Percentiles rank a stretch among this genome's conserved stretches.
phyloP scores from a whole-genome alignment of 352 stramenopile genomes.

The Pythium dissotocum region DNA sequence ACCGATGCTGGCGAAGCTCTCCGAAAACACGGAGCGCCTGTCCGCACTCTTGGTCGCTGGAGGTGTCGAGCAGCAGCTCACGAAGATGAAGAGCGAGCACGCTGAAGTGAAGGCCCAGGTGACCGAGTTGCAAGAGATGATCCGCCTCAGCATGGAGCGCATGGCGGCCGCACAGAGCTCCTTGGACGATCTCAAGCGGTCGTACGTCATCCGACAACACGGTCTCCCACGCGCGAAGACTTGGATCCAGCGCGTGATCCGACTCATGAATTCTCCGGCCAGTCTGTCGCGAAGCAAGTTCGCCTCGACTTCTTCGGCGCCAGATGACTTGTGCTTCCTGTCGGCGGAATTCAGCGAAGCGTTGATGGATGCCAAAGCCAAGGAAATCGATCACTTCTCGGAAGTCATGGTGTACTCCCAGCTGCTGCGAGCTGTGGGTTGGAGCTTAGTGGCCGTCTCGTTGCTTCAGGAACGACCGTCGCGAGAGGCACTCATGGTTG shows the following conservation, averaged over 20 bases:
- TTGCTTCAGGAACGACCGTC: constrained; percentile 79
- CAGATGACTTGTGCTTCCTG: constrained; percentile 39
- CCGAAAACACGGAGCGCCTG: constrained; percentile 52
- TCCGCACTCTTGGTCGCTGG: constrained; percentile 59
- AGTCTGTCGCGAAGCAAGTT: constrained; percentile 40
- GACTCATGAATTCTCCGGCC: constrained; percentile 51
- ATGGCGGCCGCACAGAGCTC: constrained; percentile 50
- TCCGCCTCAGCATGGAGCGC: constrained; percentile 65
- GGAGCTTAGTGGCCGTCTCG: constrained; percentile 72
- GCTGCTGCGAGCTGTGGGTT: constrained; percentile 66
- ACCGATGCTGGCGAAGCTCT: constrained; percentile 36
- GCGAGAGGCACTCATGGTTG: constrained; percentile 51
- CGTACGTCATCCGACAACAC: constrained; percentile 68
- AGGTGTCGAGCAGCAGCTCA: constrained; percentile 70
- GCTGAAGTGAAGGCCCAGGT: constrained; percentile 71
- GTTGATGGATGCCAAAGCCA: constrained; percentile 39
- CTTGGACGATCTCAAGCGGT: constrained; percentile 57
- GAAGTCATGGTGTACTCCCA: constrained; percentile 66
- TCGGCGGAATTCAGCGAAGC: constrained; percentile 47
- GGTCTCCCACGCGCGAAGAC: constrained; percentile 54
- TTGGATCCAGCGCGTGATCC: constrained; percentile 56
- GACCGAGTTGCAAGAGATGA: constrained; percentile 60
- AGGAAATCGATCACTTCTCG: constrained; percentile 74
- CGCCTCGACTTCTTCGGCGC: background rate
- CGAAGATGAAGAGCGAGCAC: constrained; percentile 74